Percentiles rank a stretch among this genome's conserved stretches.
These are phyloP conservation scores for Cicer cuneatum DNA, from an alignment of 306 rosid species.

Conservation along the genomic window DNA sequence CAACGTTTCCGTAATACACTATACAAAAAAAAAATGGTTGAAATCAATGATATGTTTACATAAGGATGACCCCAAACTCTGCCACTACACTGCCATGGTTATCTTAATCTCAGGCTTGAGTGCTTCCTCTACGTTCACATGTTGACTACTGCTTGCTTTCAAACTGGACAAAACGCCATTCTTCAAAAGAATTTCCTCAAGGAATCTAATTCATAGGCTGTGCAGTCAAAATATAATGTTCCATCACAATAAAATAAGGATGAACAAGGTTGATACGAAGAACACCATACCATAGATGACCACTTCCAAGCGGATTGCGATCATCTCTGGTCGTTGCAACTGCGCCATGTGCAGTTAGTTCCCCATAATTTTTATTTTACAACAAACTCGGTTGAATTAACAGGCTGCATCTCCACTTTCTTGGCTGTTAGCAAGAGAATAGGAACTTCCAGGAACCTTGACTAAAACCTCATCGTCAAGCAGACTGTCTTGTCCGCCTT, in stretches of 20 bases:
- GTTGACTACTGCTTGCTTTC: constrained; percentile 14
- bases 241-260: constrained; percentile 8
- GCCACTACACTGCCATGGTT: constrained; percentile 9
- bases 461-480: constrained; percentile 70
- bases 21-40: constrained; percentile 29
- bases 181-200: constrained; percentile 12
- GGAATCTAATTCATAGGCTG: constrained; percentile 10
- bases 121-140: constrained; percentile 6
- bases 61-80: constrained; percentile 21
- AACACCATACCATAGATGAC: constrained; percentile 2
- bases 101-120: constrained; percentile 14
- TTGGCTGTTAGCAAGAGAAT: constrained; percentile 52
- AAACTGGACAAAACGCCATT: constrained; percentile 10
- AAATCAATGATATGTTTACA: constrained; percentile 17
- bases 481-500: constrained; percentile 44
- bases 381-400: constrained; percentile 1
- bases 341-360: background rate
- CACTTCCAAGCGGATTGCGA: constrained; percentile 6
- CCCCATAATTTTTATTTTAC: background rate
- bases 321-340: constrained; percentile 1
- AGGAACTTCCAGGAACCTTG: constrained; percentile 93
- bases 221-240: constrained; percentile 13
- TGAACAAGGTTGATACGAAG: background rate
- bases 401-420: constrained; percentile 42
- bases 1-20: constrained; percentile 8